Evolutionary conservation across 495 filamentous ascomycete species (phyloP).

Genomic region (Ascobolus immersus): DNA sequence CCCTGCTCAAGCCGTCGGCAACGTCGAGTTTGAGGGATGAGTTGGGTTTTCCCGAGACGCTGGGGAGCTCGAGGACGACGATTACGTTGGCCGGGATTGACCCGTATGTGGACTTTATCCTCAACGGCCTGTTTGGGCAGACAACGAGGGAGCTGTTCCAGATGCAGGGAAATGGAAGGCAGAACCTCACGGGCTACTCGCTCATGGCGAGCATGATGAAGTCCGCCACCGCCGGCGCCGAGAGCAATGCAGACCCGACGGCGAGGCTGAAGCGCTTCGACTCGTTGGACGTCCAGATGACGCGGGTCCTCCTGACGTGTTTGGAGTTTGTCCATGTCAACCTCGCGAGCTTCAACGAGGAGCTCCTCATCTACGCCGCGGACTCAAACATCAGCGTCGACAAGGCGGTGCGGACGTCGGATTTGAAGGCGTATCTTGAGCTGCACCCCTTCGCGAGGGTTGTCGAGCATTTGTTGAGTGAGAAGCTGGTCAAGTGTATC

Average conservation of each 20-base stretch:
- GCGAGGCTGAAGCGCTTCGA: conserved; percentile 11
- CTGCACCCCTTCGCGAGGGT: conserved; percentile 78
- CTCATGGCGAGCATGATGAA: too few relatives aligned
- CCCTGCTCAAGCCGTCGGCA: conserved; percentile 32
- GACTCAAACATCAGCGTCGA: conserved; percentile 48
- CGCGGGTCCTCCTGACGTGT: conserved; percentile 33
- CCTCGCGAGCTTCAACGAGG: conserved; percentile 68
- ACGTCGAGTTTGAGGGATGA: conserved; percentile 35
- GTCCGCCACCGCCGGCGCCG: too few relatives aligned
- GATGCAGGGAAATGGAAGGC: too few relatives aligned
- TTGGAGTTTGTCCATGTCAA: conserved; percentile 52
- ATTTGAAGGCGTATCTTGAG: conserved; percentile 47
- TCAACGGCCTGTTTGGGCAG: conserved; percentile 25
- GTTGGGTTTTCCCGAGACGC: conserved; percentile 65
- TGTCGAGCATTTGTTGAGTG: conserved; percentile 94
- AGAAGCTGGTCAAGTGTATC: conserved; percentile 54
- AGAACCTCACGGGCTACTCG: too few relatives aligned
- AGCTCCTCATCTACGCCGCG: conserved; percentile 59
- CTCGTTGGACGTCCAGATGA: too few relatives aligned
- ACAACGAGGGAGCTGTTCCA: background rate
- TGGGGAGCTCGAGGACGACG: conserved; percentile 34
- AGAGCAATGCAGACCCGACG: too few relatives aligned
- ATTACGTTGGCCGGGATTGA: conserved; percentile 63
- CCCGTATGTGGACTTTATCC: conserved; percentile 66
- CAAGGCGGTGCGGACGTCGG: conserved; percentile 38